A percentile compares a stretch with the other conserved stretches of the same genome.
phyloP scores from a whole-genome alignment of 2,329 filamentous ascomycete genomes.

The Teratosphaeria gauchensis region DNA sequence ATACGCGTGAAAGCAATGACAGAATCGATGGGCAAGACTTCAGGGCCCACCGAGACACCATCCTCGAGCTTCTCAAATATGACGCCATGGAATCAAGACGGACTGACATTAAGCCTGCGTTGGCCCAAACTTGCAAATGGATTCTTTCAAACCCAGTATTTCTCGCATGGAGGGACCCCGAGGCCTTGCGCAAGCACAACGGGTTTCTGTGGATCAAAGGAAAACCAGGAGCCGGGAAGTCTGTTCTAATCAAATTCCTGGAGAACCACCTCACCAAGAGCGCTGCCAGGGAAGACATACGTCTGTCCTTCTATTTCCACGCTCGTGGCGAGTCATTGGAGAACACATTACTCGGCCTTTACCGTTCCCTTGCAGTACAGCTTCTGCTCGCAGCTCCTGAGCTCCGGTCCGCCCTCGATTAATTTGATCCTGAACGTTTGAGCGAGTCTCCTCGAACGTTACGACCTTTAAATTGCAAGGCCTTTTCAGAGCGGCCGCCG shows the following conservation, averaged over 20 bases:
- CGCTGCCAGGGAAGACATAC: conserved; percentile 8
- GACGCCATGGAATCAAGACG: conserved; percentile 31
- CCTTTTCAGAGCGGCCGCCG: too few species aligned
- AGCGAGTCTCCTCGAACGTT: too few species aligned
- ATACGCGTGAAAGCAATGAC: too few species aligned
- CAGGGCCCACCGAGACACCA: background rate
- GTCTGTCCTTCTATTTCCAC: conserved; percentile 43
- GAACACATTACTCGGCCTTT: too few species aligned
- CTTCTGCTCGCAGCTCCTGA: too few species aligned
- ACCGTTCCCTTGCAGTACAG: too few species aligned
- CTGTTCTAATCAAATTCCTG: conserved; percentile 27
- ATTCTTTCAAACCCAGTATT: conserved; percentile 28
- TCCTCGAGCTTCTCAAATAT: conserved; percentile 23
- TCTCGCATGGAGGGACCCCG: conserved; percentile 29
- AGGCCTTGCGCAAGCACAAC: conserved; percentile 11
- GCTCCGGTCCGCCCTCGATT: too few species aligned
- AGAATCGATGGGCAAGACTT: too few species aligned
- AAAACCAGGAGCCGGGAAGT: conserved; percentile 31
- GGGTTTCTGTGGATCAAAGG: conserved; percentile 32
- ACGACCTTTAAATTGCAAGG: too few species aligned
- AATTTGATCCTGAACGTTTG: too few species aligned
- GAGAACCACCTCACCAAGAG: conserved; percentile 5
- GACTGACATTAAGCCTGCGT: conserved; percentile 20
- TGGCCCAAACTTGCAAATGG: conserved; percentile 35
- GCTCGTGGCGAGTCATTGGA: conserved; percentile 36